Conservation (phyloP, 2,329 filamentous ascomycete species). For the Stemphylium beticola region DNA sequence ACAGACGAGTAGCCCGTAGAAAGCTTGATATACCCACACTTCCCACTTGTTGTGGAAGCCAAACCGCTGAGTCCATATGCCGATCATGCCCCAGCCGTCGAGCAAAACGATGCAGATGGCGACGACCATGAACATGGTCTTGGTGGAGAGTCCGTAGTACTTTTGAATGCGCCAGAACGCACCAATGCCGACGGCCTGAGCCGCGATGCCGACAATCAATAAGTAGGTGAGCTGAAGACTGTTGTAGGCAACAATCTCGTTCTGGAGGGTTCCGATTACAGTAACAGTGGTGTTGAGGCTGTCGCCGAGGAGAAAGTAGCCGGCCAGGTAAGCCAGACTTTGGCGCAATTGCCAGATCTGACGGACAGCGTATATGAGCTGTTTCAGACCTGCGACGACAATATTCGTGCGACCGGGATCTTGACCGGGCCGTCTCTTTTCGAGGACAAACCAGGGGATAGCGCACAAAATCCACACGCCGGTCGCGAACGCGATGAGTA, state of each 20-base stretch:
- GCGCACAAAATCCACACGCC: conserved; percentile 69
- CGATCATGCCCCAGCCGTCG: conserved; percentile 65
- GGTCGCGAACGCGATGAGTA: conserved; percentile 69
- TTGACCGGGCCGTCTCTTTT: conserved; percentile 68
- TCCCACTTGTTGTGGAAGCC: conserved; percentile 63
- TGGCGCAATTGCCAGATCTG: conserved; percentile 71
- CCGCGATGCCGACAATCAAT: conserved; percentile 68
- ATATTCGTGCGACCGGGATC: conserved; percentile 59
- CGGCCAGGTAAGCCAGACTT: conserved; percentile 66
- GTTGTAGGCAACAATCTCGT: conserved; percentile 68
- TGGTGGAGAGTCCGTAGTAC: conserved; percentile 64
- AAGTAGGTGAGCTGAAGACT: conserved; percentile 70
- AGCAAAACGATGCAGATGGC: conserved; percentile 67
- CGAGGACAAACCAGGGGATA: conserved; percentile 70
- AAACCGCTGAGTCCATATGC: conserved; percentile 61
- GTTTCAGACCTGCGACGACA: conserved; percentile 64
- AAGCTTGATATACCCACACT: conserved; percentile 58
- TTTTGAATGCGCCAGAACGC: conserved; percentile 68
- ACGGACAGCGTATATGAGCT: conserved; percentile 60
- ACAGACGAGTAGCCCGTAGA: conserved; percentile 71
- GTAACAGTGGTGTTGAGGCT: conserved; percentile 74
- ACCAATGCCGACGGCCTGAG: conserved; percentile 68
- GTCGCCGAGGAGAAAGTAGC: conserved; percentile 73
- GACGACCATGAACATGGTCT: conserved; percentile 72
- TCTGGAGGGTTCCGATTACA: conserved; percentile 70